Base-by-base conservation (phyloP, 2,329 filamentous ascomycete species). In the Huntiella bhutanensis region DNA sequence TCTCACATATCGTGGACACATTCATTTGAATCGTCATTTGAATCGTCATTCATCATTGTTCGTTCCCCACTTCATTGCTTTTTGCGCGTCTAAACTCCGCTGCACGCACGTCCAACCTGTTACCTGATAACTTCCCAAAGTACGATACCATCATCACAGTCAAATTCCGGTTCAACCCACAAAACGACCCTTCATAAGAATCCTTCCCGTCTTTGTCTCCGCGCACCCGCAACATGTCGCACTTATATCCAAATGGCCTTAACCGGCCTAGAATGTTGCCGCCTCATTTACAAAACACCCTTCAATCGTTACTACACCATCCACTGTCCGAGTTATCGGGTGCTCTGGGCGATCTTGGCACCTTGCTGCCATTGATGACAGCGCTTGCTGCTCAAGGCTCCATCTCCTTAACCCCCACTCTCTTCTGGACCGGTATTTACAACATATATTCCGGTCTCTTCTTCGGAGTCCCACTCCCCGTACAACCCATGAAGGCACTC, bases 401-500 rank as follows among this genome's bases (percentile, higher is more conserved):
- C 6, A 82, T 96, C 55, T 80, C 83, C 16, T 71, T 96, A 1
- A 76, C 83, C 19, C 78, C 79, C 41, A 95, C 88, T 0, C 71
- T 96, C 1, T 74, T 96, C 4, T 91, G 94, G 58, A 87, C 85
- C 0, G 91, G 91, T 1, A 56, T 87, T 7, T 88, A 81, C 60
- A 96, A 96, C 56, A 74, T 95, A 47, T 56, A 82, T 10, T 94
- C 87, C 0, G 91, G 88, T 13, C 57, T 78, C 1, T 62, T 79
- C 32, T 96, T 95, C 56, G 88, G 88, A 5, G 80, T 96, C 36
- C 88, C 88, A 2, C 64, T 95, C 3, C 87, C 87, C 0, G 86
- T 95, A 0, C 87, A 95, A 63, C 87, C 87, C n/a, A 79, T 79
- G 75, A 79, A 79, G 64, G 87, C 88, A 34, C 92, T 96, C 51